Base-by-base conservation (phyloP, 2,329 filamentous ascomycete species). In the Scedosporium apiospermum region DNA sequence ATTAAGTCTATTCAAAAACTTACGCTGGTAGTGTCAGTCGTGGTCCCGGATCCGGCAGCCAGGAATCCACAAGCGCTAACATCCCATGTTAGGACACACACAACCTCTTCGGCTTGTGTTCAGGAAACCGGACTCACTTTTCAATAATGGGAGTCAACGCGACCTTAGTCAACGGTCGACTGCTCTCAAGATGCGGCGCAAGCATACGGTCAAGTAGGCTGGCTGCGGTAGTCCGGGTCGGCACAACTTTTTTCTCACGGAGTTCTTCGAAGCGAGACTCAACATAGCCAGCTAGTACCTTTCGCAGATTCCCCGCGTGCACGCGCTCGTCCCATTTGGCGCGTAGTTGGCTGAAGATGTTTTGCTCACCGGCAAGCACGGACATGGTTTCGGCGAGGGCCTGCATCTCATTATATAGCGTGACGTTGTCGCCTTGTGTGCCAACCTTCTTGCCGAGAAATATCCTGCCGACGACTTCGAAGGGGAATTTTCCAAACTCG, bases 1-100 rank as follows among this genome's bases (percentile, higher is more conserved):
- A 23, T 9, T 26, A 9, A 34, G 34, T 3, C 12, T 12, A 38
- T 12, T 44, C 16, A 38, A 21, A 12, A 5, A 27, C 64, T 46
- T 64, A 67, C 64, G 51, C 62, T 65, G 7, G 65, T 14, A 5
- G 62, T 63, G 61, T 70, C 69, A 6, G 62, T 67, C 1, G 67
- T 70, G 16, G 70, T 71, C 6, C 69, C 70, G 51, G 67, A 65
- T 9, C 67, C 70, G n/a, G 67, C 70, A 55, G 71, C 63, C 4
- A 72, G 63, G 3, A 70, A 63, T 1, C 65, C 68, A 49, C 70
- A 70, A 49, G 69, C 62, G 16, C 68, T 69, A 30, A 30, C 27
- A 6, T 30, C 27, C 4, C 6, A 30, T 30, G 27, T 30, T 30
- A 30, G 27, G 27, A 30, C 27, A 30, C 27, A 30, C 27, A 30